Conservation (phyloP, 108 stramenopile species). For the Pseudonitzschia pungens region DNA sequence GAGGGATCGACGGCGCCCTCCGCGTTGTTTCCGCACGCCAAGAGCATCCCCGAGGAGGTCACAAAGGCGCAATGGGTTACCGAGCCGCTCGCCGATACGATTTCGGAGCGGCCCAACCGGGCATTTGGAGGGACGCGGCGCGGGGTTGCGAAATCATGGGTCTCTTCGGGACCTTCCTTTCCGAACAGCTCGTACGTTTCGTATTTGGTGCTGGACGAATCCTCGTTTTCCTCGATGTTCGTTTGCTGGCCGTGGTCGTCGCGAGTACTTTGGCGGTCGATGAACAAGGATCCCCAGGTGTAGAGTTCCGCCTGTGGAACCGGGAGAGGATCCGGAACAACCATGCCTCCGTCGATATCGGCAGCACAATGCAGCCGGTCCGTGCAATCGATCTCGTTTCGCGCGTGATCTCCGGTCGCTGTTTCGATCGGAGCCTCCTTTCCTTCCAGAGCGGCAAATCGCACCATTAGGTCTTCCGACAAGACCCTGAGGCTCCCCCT, state of each 20-base stretch:
- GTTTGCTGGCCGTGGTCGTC: background rate
- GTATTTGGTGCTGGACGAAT: background rate
- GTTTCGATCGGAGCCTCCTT: background rate
- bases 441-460: background rate
- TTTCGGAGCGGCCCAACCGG: conserved; percentile 51
- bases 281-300: conserved; percentile 10
- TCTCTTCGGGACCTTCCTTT: background rate
- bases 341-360: background rate
- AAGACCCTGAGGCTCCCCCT: conserved; percentile 1
- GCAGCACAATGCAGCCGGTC: too few species aligned
- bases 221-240: conserved; percentile 47
- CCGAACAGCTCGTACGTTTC: conserved; percentile 10
- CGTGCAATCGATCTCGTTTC: background rate
- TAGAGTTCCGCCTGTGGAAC: background rate
- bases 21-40: conserved; percentile 58
- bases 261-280: background rate
- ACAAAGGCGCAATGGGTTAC: conserved; percentile 56
- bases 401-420: background rate
- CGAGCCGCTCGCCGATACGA: conserved; percentile 44
- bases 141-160: background rate
- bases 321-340: background rate
- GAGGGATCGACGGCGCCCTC: conserved; percentile 67
- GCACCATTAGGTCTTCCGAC: background rate
- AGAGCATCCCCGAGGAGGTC: conserved; percentile 50
- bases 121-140: conserved; percentile 14